phyloP scores from a whole-genome alignment of 2,329 filamentous ascomycete genomes.

The Cryphonectria naterciae region DNA sequence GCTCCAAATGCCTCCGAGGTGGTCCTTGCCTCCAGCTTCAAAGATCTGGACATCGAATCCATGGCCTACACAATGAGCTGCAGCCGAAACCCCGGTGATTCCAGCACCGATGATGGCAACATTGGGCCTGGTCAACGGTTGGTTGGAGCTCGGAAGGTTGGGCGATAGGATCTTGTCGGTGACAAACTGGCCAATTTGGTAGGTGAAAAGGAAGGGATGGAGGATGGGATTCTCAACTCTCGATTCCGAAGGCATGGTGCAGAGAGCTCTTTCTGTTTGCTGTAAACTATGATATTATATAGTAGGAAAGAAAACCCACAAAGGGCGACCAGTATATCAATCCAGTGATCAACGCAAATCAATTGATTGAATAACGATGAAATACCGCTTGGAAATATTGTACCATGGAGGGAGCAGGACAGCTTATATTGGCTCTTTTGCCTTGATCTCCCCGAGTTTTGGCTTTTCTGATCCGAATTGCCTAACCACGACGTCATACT shows the following conservation, averaged over 20 bases:
- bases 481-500: conserved; percentile 13
- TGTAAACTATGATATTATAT: neutral
- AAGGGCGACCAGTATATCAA: neutral
- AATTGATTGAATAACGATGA: neutral
- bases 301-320: too few species aligned
- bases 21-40: conserved; percentile 68
- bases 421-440: conserved; percentile 4
- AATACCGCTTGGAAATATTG: neutral
- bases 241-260: conserved; percentile 40
- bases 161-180: conserved; percentile 70
- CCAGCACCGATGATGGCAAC: conserved; percentile 73
- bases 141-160: conserved; percentile 63
- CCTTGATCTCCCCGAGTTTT: neutral
- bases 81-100: conserved; percentile 76
- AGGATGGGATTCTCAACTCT: conserved; percentile 46
- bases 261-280: neutral
- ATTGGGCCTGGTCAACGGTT: conserved; percentile 62
- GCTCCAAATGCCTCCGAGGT: conserved; percentile 81
- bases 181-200: conserved; percentile 67
- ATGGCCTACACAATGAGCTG: conserved; percentile 82
- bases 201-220: conserved; percentile 65
- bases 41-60: conserved; percentile 83
- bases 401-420: neutral
- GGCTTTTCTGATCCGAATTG: neutral
- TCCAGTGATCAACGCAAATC: too few species aligned